Percentiles rank a stretch among this genome's conserved stretches.
phyloP scores from a whole-genome alignment of 2,329 filamentous ascomycete genomes.

The Amauroascus verrucosus region DNA sequence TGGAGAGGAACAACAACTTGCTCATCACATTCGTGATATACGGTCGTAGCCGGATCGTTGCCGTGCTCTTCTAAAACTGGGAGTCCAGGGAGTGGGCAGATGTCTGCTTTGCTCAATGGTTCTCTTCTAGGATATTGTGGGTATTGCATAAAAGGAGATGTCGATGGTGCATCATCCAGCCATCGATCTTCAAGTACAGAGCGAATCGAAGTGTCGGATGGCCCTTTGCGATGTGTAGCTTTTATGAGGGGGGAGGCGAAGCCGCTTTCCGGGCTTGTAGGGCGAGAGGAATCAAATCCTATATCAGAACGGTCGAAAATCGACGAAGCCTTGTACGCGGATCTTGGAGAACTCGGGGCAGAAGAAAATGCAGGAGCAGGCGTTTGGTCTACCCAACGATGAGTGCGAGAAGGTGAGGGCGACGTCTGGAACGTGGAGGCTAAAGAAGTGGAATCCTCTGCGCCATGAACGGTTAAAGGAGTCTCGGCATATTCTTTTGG shows the following conservation, averaged over 20 bases:
- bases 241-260: conserved; percentile 54
- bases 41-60: conserved; percentile 13
- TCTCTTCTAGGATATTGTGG: background rate
- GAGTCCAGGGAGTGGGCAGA: conserved; percentile 20
- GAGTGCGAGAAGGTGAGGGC: conserved; percentile 43
- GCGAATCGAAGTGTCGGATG: conserved; percentile 47
- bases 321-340: conserved; percentile 58
- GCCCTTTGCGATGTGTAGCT: conserved; percentile 48
- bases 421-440: conserved; percentile 19
- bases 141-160: background rate
- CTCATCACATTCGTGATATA: background rate
- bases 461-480: conserved; percentile 21
- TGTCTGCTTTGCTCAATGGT: background rate
- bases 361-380: conserved; percentile 56
- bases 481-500: conserved; percentile 18
- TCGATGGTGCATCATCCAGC: background rate
- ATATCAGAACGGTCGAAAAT: conserved; percentile 66
- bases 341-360: conserved; percentile 69
- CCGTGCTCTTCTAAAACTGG: conserved; percentile 34
- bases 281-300: conserved; percentile 57
- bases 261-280: conserved; percentile 71
- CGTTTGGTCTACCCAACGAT: conserved; percentile 57
- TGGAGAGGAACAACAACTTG: conserved; percentile 2
- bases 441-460: conserved; percentile 27
- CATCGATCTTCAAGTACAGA: conserved; percentile 14